phyloP scores from a whole-genome alignment of 2,329 filamentous ascomycete species.

The Juglanconis oblonga region DNA sequence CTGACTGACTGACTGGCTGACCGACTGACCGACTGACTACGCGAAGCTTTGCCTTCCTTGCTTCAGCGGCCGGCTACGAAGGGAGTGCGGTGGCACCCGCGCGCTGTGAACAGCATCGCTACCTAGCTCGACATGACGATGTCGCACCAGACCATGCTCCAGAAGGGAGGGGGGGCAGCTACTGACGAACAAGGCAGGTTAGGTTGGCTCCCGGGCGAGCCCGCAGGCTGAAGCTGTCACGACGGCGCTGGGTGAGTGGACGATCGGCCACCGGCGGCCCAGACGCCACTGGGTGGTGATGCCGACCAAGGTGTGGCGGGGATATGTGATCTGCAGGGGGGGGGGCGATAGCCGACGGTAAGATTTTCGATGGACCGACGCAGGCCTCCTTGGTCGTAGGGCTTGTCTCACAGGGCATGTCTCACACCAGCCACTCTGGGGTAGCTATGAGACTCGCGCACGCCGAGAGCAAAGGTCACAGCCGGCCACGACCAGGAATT shows the following conservation, averaged over 20 bases:
- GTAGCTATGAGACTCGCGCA: background rate
- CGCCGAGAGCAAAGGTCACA: background rate
- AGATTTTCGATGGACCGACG: too few species aligned
- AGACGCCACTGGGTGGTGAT: background rate
- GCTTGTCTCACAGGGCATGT: background rate
- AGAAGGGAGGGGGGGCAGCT: background rate
- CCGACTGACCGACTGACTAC: too few species aligned
- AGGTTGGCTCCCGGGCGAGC: background rate
- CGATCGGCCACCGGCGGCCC: background rate
- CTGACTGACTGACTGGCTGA: too few species aligned
- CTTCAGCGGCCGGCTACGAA: background rate
- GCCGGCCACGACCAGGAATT: background rate
- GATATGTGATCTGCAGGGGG: background rate
- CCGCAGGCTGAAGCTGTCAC: background rate
- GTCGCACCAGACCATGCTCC: background rate
- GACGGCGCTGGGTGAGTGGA: background rate
- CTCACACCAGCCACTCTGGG: background rate
- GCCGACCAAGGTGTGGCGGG: background rate
- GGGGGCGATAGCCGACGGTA: background rate
- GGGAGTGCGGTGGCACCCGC: too few species aligned
- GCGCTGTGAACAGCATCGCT: background rate
- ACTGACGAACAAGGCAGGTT: background rate
- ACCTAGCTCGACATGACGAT: background rate
- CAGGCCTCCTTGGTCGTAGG: too few species aligned
- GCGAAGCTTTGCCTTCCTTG: background rate